Conservation (phyloP, 1,139 yeast genomes). For the Suhomyces ambrosiae region DNA sequence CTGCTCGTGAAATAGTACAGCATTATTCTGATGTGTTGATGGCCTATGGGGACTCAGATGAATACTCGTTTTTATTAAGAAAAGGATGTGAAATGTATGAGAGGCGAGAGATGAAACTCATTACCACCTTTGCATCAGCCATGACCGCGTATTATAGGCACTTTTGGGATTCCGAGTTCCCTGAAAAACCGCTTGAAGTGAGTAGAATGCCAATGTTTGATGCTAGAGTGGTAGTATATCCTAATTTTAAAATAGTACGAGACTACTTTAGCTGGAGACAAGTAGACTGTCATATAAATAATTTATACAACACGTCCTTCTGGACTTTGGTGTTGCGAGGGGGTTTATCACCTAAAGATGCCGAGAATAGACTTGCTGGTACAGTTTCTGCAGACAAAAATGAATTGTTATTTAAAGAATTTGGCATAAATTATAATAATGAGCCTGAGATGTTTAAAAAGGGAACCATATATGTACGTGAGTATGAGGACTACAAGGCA, state of each 20-base stretch:
- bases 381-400: slow-evolving; percentile 83
- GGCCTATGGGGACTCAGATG: slow-evolving; percentile 96
- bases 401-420: slow-evolving; percentile 75
- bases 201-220: slow-evolving; percentile 81
- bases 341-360: slow-evolving; percentile 71
- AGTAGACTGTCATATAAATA: slow-evolving; percentile 95
- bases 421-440: slow-evolving; percentile 85
- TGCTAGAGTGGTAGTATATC: slow-evolving; percentile 87
- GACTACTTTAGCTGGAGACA: slow-evolving; percentile 96
- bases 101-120: slow-evolving; percentile 76
- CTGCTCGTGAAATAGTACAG: slow-evolving; percentile 69
- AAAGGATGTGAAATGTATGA: slow-evolving; percentile 70
- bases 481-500: slow-evolving; percentile 27
- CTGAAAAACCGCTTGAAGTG: slow-evolving; percentile 39
- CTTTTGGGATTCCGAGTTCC: slow-evolving; percentile 65
- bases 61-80: slow-evolving; percentile 77
- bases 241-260: slow-evolving; percentile 57
- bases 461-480: slow-evolving; percentile 75
- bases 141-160: slow-evolving; percentile 76
- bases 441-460: slow-evolving; percentile 87
- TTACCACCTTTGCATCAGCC: slow-evolving; percentile 78
- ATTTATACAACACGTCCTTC: slow-evolving; percentile 87
- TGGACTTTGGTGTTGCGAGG: slow-evolving; percentile 83
- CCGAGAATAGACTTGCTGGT: slow-evolving; percentile 72
- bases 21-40: slow-evolving; percentile 69